Conservation (phyloP, 2,329 filamentous ascomycete species). For the Coleophoma cylindrospora region DNA sequence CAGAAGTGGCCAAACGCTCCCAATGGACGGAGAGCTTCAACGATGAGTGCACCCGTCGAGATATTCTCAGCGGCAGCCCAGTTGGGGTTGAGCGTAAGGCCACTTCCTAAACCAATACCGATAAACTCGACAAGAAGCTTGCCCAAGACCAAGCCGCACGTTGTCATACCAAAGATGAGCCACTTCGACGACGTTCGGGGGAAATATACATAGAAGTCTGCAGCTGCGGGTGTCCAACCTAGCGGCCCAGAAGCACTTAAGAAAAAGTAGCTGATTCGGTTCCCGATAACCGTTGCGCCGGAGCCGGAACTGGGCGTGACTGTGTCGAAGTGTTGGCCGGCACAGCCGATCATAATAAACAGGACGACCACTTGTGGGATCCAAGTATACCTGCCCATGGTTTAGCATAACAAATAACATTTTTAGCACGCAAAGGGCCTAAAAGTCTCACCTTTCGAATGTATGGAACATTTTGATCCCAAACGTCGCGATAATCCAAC, state of each 20-base stretch:
- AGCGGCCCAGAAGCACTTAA: slow-evolving; percentile 61
- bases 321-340: slow-evolving; percentile 54
- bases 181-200: slow-evolving; percentile 35
- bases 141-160: slow-evolving; percentile 49
- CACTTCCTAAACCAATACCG: slow-evolving; percentile 58
- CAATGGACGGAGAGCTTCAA: slow-evolving; percentile 54
- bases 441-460: slow-evolving; percentile 30
- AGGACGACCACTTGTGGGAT: slow-evolving; percentile 57
- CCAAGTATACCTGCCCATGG: slow-evolving; percentile 38
- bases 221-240: slow-evolving; percentile 58
- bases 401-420: too few species aligned
- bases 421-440: too few species aligned
- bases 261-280: slow-evolving; percentile 64
- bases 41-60: slow-evolving; percentile 55
- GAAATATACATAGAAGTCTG: slow-evolving; percentile 66
- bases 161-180: slow-evolving; percentile 51
- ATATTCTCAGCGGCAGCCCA: slow-evolving; percentile 56
- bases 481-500: neutral
- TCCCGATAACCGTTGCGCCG: slow-evolving; percentile 45
- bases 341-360: slow-evolving; percentile 56
- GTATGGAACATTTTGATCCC: neutral
- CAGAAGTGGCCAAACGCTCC: slow-evolving; percentile 63
- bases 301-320: slow-evolving; percentile 44
- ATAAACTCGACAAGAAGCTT: slow-evolving; percentile 57
- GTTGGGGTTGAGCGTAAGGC: slow-evolving; percentile 42